These are phyloP conservation scores for Hypomyces perniciosus DNA, from an alignment of 2,329 filamentous ascomycete genomes.

Conservation along the genomic window DNA sequence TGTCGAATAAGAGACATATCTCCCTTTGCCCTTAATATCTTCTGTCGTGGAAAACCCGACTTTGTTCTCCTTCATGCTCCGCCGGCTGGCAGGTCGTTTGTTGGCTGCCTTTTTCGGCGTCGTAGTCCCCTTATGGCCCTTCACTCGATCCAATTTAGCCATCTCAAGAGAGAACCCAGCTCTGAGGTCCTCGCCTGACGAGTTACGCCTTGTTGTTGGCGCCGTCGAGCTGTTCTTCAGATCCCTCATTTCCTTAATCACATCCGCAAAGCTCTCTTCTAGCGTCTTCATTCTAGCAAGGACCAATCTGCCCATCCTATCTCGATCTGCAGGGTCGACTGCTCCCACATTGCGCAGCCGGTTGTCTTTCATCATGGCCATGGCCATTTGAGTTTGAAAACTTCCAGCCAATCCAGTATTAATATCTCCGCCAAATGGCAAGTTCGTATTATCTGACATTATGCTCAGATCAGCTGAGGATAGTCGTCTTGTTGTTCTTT, in stretches of 20 bases:
- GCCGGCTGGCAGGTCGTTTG: slow-evolving; percentile 33
- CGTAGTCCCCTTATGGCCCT: slow-evolving; percentile 22
- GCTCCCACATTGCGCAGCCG: slow-evolving; percentile 44
- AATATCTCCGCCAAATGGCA: slow-evolving; percentile 50
- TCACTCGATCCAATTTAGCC: slow-evolving; percentile 27
- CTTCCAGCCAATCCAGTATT: slow-evolving; percentile 63
- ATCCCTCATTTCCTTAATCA: slow-evolving; percentile 73
- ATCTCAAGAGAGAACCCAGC: slow-evolving; percentile 27
- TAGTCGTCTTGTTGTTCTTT: slow-evolving; percentile 35
- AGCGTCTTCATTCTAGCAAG: slow-evolving; percentile 87
- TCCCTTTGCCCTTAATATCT: slow-evolving; percentile 42
- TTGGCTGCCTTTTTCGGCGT: slow-evolving; percentile 23
- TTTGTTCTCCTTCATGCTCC: slow-evolving; percentile 38
- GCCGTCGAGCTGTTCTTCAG: slow-evolving; percentile 44
- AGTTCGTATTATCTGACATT: slow-evolving; percentile 60
- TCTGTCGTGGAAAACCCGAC: slow-evolving; percentile 21
- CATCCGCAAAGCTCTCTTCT: slow-evolving; percentile 83
- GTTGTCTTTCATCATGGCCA: slow-evolving; percentile 55
- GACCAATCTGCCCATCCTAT: slow-evolving; percentile 74
- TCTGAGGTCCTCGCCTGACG: slow-evolving; percentile 38
- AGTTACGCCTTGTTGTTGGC: slow-evolving; percentile 46
- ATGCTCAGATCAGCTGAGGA: slow-evolving; percentile 68
- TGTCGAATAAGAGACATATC: slow-evolving; percentile 35
- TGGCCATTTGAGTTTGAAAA: slow-evolving; percentile 75
- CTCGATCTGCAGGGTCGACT: slow-evolving; percentile 41